Base-by-base conservation (phyloP, 352 stramenopile genomes). In the Phytophthora sp. region DNA sequence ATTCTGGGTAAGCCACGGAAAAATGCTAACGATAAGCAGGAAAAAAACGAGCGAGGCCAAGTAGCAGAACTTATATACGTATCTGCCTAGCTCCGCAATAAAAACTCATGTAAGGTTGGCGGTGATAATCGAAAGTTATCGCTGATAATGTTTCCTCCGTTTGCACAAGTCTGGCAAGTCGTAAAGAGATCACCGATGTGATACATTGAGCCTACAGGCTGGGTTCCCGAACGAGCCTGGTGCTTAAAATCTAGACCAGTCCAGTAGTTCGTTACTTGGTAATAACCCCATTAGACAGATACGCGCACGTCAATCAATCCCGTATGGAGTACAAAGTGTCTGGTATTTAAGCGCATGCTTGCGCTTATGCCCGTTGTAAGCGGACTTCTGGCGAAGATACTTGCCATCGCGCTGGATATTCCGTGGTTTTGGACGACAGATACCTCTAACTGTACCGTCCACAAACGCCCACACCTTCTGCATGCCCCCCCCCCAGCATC, bases 301-400 rank as follows among this genome's bases (percentile, higher is more conserved):
- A 39, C 33, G 3, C 33, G 33, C 8, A 39, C 29, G 4, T 33
- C n/a, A 26, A 74, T 71, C 18, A 70, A 35, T 11, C 64, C 64
- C n/a, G 53, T 74, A 50, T 8, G 69, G 42, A 2, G 57, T 36
- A 29, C 53, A 31, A n/a, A 71, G 24, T 1, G 39, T 63, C 24
- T 77, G 69, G 7, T 57, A 77, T 27, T 71, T 69, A 1, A 77
- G 57, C 0, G 51, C 45, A 30, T 73, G 51, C 31, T 77, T 71
- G 5, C 64, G 27, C 35, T 71, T 71, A 24, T 77, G 65, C 5
- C 60, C 65, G 23, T 72, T 78, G 15, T 69, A 71, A 2, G 69
- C 46, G 0, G 61, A 69, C 30, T 58, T 38, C 21, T 69, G 52
- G 4, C 36, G 59, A 20, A 69, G 13, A 8, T 30, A 50, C 20